Base-by-base conservation (phyloP, 208 protist species). In the Leishmania guyanensis region DNA sequence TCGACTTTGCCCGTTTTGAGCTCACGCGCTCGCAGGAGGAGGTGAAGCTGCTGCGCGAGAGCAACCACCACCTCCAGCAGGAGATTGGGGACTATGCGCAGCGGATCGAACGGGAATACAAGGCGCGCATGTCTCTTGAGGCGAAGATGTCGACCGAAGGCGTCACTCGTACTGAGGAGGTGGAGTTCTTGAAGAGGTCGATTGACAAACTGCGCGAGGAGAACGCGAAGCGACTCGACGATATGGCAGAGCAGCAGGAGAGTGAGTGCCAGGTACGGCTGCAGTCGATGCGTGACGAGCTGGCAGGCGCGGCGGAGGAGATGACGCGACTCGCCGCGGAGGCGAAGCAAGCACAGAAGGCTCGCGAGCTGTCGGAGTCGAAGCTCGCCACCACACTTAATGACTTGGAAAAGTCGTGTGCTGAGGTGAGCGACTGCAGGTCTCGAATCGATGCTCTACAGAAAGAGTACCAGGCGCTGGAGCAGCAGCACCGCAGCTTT, bases 1-100 rank as follows among this genome's bases (percentile, higher is more conserved):
- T 98, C 48, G 94, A 98, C 65, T 89, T 92, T 56, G 82, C 89
- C 29, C 89, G 89, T 14, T 94, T 95, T 78, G 94, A 96, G 79
- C 83, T 96, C 4, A 89, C 86, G 2, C 89, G 89, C 26, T 80
- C 85, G n/a, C 83, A 93, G 36, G 92, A 96, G 58, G 93, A 98
- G 80, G 71, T 92, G 39, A 87, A 86, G 70, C 83, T 92, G 33
- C 79, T 91, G 71, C 87, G 86, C 26, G 82, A 89, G 48, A 91
- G 84, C 65, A 81, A 91, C 50, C 79, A 81, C 50, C 82, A 29
- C 0, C 82, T 96, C 20, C 92, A 89, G 68, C 80, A 51, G 2
- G 89, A 94, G 65, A 68, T 94, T 14, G 93, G 94, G 62, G 88
- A 90, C 51, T 91, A 86, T 36, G 89, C 80, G 46, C 81, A 89